Base-by-base conservation (phyloP, 768 basidiomycete genomes). In the Vararia minispora region DNA sequence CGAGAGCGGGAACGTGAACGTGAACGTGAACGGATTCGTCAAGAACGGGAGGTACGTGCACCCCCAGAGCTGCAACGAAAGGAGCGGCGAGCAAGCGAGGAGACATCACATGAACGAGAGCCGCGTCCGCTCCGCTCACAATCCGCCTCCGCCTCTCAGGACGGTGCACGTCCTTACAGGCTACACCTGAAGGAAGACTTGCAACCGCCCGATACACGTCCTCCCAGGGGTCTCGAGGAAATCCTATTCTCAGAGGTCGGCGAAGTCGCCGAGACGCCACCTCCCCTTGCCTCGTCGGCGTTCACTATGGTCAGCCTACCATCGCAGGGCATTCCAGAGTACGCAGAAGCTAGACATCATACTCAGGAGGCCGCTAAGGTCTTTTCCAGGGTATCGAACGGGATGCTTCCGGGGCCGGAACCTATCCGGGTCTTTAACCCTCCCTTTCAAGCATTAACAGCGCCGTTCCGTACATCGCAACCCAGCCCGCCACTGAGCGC, bases 401-500 rank as follows among this genome's bases (percentile, higher is more conserved):
- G 31, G 39, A 22, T 36, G 30, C 12, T 29, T 31, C 13, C 28
- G 12, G 27, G 14, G 24, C n/a, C 42, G 42, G 28, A 43, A 41
- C 18, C 31, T 46, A n/a, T n/a, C n/a, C 33, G 31, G 17, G 17
- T 39, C 45, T 31, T 14, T 35, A 13, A 20, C 45, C 42, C 45
- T 14, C 21, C 38, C 14, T 23, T 37, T 12, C 43, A 42, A 14
- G 35, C 33, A 14, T 36, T 43, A 0, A n/a, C 32, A 7, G 33
- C 37, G 18, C 43, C 46, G 25, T 47, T 40, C 35, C 32, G 31
- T 28, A 33, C 39, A 12, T 32, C 39, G 7, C 21, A 23, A 6
- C 37, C 37, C 12, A 24, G n/a, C n/a, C n/a, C n/a, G n/a, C n/a
- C n/a, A n/a, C n/a, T n/a, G n/a, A n/a, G n/a, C n/a, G n/a, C n/a